Percentiles rank a stretch among this genome's conserved stretches.
phyloP scores from a whole-genome alignment of 441 rosid species.

The Arabidopsis lyrata region DNA sequence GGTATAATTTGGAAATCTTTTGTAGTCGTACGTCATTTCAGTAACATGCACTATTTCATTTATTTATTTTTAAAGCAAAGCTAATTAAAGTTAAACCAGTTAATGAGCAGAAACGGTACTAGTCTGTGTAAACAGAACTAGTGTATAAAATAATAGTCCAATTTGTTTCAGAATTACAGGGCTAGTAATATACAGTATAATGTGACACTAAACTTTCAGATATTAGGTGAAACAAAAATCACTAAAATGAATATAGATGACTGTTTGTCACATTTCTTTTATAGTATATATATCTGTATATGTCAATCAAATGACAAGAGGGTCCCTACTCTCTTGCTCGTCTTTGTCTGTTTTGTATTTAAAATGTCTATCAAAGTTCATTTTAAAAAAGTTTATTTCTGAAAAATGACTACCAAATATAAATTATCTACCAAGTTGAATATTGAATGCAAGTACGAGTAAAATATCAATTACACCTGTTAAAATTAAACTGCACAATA shows the following conservation, averaged over 20 bases:
- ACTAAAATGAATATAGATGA: constrained; percentile 34
- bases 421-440: neutral
- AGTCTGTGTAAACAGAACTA: constrained; percentile 18
- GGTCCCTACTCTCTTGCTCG: constrained; percentile 34
- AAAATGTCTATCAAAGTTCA: constrained; percentile 22
- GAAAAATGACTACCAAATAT: neutral
- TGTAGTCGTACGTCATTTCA: constrained; percentile 26
- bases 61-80: neutral
- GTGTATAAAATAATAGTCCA: constrained; percentile 26
- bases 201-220: constrained; percentile 29
- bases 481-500: neutral
- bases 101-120: constrained; percentile 34
- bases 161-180: constrained; percentile 31
- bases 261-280: constrained; percentile 43
- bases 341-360: constrained; percentile 41
- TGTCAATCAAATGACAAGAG: constrained; percentile 44
- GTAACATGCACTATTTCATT: constrained; percentile 25
- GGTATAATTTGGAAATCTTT: constrained; percentile 14
- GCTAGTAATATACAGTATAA: constrained; percentile 18
- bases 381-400: neutral
- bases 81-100: constrained; percentile 9
- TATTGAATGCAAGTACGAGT: neutral
- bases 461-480: neutral
- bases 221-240: constrained; percentile 38
- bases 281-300: constrained; percentile 35